Percentiles rank a stretch among this genome's conserved stretches.
These are phyloP conservation scores for Grifola frondosa DNA, from an alignment of 1,284 basidiomycete species.

Conservation along the genomic window DNA sequence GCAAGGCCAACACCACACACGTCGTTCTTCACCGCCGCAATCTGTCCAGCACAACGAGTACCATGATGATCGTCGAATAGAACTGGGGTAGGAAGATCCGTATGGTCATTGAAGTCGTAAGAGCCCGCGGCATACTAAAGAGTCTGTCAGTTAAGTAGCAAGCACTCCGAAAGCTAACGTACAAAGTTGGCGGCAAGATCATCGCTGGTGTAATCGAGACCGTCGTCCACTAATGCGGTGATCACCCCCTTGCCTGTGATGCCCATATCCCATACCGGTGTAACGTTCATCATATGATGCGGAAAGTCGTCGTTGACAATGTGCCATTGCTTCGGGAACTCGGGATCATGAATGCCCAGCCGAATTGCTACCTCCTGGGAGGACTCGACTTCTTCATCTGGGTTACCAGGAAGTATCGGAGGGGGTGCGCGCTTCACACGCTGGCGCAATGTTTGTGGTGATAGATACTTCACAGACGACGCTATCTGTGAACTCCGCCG, in stretches of 20 bases:
- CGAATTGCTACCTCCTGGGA: constrained; percentile 55
- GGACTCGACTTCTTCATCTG: constrained; percentile 30
- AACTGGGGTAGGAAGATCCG: constrained; percentile 82
- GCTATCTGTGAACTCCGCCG: constrained; percentile 43
- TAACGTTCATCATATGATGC: constrained; percentile 83
- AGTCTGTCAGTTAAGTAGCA: constrained; percentile 6
- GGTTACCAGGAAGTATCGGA: constrained; percentile 36
- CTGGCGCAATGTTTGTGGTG: constrained; percentile 59
- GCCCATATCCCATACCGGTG: constrained; percentile 83
- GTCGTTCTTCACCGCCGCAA: constrained; percentile 95
- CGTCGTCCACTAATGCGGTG: constrained; percentile 94
- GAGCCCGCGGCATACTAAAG: constrained; percentile 84
- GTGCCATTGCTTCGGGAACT: constrained; percentile 93
- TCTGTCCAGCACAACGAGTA: constrained; percentile 96
- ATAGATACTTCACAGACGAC: constrained; percentile 57
- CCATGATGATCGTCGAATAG: constrained; percentile 95
- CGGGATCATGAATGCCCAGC: constrained; percentile 82
- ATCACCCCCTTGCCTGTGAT: constrained; percentile 86
- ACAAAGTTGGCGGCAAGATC: constrained; percentile 94
- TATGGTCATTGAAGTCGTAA: constrained; percentile 97
- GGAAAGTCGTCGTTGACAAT: constrained; percentile 75
- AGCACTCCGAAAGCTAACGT: constrained; percentile 34
- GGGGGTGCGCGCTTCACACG: constrained; percentile 73
- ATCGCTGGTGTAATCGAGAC: constrained; percentile 86
- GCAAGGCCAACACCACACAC: constrained; percentile 96